These are phyloP conservation scores for Fusarium illudens DNA, from an alignment of 2,329 filamentous ascomycete genomes.

Conservation along the genomic window DNA sequence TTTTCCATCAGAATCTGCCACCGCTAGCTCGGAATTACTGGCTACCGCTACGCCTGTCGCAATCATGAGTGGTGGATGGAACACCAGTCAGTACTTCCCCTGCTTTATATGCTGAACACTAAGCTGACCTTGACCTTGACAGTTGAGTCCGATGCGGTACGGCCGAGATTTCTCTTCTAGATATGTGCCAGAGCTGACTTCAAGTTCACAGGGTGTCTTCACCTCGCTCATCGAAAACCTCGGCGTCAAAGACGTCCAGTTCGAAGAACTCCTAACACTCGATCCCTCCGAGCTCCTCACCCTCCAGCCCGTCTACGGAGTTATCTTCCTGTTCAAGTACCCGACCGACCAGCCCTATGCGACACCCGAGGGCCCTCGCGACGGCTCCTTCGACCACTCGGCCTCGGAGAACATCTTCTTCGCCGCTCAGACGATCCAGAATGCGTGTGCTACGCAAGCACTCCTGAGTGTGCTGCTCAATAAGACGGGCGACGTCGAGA, in stretches of 20 bases:
- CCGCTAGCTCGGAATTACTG: background rate
- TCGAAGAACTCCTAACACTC: constrained; percentile 92
- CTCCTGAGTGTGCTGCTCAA: constrained; percentile 92
- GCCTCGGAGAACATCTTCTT: constrained; percentile 88
- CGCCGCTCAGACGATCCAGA: constrained; percentile 96
- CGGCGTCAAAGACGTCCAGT: constrained; percentile 92
- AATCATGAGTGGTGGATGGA: constrained; percentile 85
- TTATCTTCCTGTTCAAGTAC: constrained; percentile 99
- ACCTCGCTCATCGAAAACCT: constrained; percentile 93
- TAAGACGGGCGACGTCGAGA: constrained; percentile 74
- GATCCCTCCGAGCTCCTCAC: constrained; percentile 77
- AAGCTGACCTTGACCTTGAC: constrained; percentile 11
- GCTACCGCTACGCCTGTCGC: constrained; percentile 7
- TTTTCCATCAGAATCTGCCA: background rate
- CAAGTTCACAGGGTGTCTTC: constrained; percentile 79
- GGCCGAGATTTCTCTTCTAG: constrained; percentile 55
- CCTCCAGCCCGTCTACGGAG: constrained; percentile 85
- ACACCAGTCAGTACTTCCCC: constrained; percentile 71
- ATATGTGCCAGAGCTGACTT: background rate
- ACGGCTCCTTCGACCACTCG: constrained; percentile 81
- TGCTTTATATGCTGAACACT: background rate
- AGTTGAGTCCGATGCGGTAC: constrained; percentile 96
- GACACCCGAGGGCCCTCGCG: constrained; percentile 70
- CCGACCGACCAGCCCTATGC: constrained; percentile 73
- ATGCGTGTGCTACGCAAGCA: constrained; percentile 96